Evolutionary conservation across 257 asterid species (phyloP).

Genomic region (Lantana camara): DNA sequence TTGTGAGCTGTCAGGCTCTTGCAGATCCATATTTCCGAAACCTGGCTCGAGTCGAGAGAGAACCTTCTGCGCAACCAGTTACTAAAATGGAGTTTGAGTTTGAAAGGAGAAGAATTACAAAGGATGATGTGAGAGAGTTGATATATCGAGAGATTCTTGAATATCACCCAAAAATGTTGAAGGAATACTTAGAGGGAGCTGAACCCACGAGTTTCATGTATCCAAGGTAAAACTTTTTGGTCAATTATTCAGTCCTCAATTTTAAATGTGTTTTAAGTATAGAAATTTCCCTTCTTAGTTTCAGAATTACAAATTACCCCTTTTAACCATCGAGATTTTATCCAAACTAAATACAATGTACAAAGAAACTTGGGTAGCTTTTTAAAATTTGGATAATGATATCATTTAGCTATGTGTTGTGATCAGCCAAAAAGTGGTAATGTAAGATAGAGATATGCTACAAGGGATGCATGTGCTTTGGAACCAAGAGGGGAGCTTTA

Average conservation of each 20-base stretch:
- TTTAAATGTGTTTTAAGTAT: not conserved
- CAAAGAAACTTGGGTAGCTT: no score
- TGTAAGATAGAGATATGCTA: no score
- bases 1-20: constrained; percentile 74
- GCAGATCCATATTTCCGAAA: constrained; percentile 98
- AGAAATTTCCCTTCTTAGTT: no score
- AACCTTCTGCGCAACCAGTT: constrained; percentile 92
- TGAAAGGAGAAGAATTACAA: constrained; percentile 92
- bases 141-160: constrained; percentile 94
- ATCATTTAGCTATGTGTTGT: no score
- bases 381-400: no score
- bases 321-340: no score
- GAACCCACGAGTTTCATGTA: constrained; percentile 97
- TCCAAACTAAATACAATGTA: no score
- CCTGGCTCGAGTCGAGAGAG: constrained; percentile 97
- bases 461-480: no score
- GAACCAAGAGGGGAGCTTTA: no score
- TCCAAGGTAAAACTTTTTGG: constrained; percentile 62
- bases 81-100: constrained; percentile 98
- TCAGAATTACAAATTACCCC: no score
- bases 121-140: constrained; percentile 89
- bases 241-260: not conserved
- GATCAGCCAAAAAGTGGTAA: no score
- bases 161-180: constrained; percentile 96
- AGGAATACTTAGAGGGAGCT: constrained; percentile 79